Base-by-base conservation (phyloP, 2,329 filamentous ascomycete species). In the Xylariaceae sp. region DNA sequence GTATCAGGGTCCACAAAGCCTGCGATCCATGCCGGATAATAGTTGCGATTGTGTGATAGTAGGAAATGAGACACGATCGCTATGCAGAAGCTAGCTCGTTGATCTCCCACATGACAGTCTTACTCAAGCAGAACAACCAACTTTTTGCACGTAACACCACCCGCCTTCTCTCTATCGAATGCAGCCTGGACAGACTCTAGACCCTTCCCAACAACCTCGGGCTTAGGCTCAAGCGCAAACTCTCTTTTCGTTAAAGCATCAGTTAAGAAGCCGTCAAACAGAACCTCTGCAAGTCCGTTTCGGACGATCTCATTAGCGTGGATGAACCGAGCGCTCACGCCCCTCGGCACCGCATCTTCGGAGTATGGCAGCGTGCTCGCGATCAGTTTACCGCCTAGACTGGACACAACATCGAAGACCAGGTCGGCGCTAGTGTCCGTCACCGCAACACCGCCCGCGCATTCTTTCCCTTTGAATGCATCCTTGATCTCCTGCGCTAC, bases 91-190 rank as follows among this genome's bases (percentile, higher is more conserved):
- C n/a, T n/a, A n/a, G n/a, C n/a, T n/a, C n/a, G n/a, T n/a, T n/a
- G n/a, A n/a, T 7, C 22, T 7, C 4, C 22, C 4, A 27, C 22
- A 27, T 27, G 4, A 5, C 22, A 41, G 11, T 45, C 41, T 6
- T 12, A 41, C 3, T 42, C 47, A 12, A 52, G 44, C 5, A 35
- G 19, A 12, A 72, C 60, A 4, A 73, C 68, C 35, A 72, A 45
- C 52, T 73, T 72, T 45, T 64, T 61, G 1, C 63, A 68, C 46
- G 69, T 72, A 3, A 73, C 63, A 4, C 64, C 64, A 56, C 54
- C 35, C 39, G 30, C 38, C 42, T 47, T 43, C 12, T 42, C 39
- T 9, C 44, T 30, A 36, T 68, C 62, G 11, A 68, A 40, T 3
- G 62, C 66, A 11, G 50, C 45, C 49, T 68, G 66, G 6, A 68